These are phyloP conservation scores for Hibiscus syriacus DNA, from an alignment of 345 rosid species.

Conservation along the genomic window DNA sequence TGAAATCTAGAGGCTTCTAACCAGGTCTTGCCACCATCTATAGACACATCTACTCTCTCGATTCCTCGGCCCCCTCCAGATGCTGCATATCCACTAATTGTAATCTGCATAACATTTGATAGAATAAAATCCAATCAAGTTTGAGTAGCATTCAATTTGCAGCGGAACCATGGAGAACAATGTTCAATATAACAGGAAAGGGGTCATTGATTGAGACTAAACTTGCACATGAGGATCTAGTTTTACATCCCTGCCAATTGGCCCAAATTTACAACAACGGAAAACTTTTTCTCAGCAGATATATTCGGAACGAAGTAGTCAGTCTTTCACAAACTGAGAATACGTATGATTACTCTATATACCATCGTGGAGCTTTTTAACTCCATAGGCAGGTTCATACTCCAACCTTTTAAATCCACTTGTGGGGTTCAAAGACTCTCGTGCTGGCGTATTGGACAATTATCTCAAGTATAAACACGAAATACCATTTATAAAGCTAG, in stretches of 20 bases:
- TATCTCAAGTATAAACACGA: not conserved
- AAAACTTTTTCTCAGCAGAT: not conserved
- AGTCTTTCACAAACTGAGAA: not conserved
- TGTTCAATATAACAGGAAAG: not conserved
- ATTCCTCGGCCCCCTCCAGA: no score
- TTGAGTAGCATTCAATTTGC: not conserved
- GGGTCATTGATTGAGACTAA: not conserved
- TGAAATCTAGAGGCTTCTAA: conserved; percentile 74
- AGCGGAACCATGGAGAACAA: not conserved
- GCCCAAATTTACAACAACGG: not conserved
- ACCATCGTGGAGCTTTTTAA: not conserved
- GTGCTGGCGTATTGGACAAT: not conserved
- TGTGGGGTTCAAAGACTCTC: not conserved
- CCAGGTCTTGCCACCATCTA: conserved; percentile 91
- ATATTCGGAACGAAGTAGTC: not conserved
- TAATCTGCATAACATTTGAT: conserved; percentile 34
- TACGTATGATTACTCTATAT: not conserved
- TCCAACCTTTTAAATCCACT: no score
- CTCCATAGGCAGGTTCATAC: not conserved
- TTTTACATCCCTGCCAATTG: not conserved
- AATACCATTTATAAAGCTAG: not conserved
- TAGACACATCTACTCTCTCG: conserved; percentile 84
- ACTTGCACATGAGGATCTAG: not conserved
- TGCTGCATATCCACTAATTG: conserved; percentile 76
- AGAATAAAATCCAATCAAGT: conserved; percentile 1